Base-by-base conservation (phyloP, 257 asterid species). In the Nicotiana obtusifolia region DNA sequence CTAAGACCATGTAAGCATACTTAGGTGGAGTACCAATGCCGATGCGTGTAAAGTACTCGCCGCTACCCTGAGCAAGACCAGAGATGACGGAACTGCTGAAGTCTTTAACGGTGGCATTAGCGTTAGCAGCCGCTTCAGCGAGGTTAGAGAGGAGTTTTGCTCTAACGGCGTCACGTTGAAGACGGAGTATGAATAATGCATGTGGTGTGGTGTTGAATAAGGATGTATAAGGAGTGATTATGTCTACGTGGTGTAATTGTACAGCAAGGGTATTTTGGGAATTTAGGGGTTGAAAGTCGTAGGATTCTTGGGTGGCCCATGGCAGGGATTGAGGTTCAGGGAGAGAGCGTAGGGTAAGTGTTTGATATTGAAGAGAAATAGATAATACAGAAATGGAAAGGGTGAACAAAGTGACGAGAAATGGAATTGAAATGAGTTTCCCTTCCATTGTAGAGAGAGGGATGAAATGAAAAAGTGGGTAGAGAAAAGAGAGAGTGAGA, bases 41-140 rank as follows among this genome's bases (percentile, higher is more conserved):
- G 24, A 95, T 47, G 85, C 97, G 97, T 0, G 99, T 95, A 95
- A 95, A 95, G 84, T 95, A 93, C 90, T 95, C 99, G 0, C 97
- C 98, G 66, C 97, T 95, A 1, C 98, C 98, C 85, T 91, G 94
- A 11, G 94, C 79, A 22, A 92, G 86, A 1, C 99, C 98, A 28
- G 98, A 93, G 33, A 87, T 64, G 0, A 93, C 76, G 0, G 99
- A 91, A 82, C 97, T 89, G 16, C 76, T 35, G 82, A 56, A 84
- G 49, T 77, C 80, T 53, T 82, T n/a, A 66, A 4, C 0, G 15
- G 78, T 56, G 60, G 71, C 28, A 60, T 69, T 69, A 22, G 71
- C n/a, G 66, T 69, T 69, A 30, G 59, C 77, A 19, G 10, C 17
- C 7, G 69, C 84, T 75, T 84, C 84, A 13, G 89, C 86, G 31